Conservation (phyloP, 1,284 basidiomycete species). For the Fomes fomentarius region DNA sequence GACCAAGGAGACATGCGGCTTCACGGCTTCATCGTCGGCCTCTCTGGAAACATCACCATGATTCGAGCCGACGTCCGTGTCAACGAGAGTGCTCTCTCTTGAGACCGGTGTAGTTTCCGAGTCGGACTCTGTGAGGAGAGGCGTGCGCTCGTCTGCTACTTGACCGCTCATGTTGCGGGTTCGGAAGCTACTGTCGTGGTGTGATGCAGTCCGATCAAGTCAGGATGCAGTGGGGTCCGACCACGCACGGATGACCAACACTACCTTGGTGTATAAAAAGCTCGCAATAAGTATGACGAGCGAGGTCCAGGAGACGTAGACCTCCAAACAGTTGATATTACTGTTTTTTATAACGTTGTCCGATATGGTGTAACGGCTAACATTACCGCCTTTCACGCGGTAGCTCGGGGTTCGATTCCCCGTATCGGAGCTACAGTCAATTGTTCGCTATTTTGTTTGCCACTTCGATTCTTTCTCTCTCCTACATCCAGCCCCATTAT, state of each 20-base stretch:
- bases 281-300: no score
- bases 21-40: conserved; percentile 6
- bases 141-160: background rate
- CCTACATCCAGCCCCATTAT: no score
- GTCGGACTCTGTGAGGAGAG: background rate
- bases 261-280: no score
- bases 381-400: conserved; percentile 46
- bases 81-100: background rate
- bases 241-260: no score
- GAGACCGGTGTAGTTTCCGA: background rate
- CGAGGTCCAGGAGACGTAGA: no score
- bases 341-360: no score
- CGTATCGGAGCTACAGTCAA: conserved; percentile 46
- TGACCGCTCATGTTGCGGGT: background rate
- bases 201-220: no score
- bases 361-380: conserved; percentile 30
- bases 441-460: background rate
- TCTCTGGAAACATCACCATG: background rate
- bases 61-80: background rate
- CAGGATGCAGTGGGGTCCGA: no score
- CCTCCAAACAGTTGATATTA: no score
- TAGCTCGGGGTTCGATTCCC: conserved; percentile 81
- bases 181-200: background rate
- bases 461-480: no score
- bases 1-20: conserved; percentile 18